phyloP scores from a whole-genome alignment of 108 stramenopile species.

The Parietichytrium sp. region DNA sequence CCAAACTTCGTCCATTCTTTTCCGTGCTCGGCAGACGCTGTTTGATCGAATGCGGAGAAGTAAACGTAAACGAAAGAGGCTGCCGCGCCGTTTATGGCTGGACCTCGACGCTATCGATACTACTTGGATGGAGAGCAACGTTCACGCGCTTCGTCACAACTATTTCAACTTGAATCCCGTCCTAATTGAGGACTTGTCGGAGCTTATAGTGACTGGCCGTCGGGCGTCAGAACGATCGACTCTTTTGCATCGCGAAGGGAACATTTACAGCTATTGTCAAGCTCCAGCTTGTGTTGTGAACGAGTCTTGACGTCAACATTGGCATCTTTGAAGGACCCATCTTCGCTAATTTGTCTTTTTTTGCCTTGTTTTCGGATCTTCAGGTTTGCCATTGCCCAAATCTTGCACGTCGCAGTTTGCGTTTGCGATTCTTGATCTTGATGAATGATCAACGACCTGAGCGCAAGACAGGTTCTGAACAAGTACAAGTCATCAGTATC shows the following conservation, averaged over 20 bases:
- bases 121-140: conserved; percentile 58
- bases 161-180: conserved; percentile 57
- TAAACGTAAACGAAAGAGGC: neutral
- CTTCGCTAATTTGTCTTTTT: too few relatives aligned
- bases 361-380: too few relatives aligned
- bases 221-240: conserved; percentile 44
- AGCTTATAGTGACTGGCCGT: conserved; percentile 55
- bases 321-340: too few relatives aligned
- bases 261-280: conserved; percentile 33
- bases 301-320: neutral
- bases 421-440: too few relatives aligned
- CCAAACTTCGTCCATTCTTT: neutral
- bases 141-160: conserved; percentile 49
- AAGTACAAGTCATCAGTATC: too few relatives aligned
- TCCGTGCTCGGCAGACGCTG: neutral
- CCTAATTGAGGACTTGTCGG: conserved; percentile 51
- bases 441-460: too few relatives aligned
- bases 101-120: conserved; percentile 63
- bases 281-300: conserved; percentile 36
- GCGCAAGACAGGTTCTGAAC: too few relatives aligned
- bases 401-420: too few relatives aligned
- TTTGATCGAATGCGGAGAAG: neutral
- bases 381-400: too few relatives aligned
- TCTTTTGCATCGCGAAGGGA: conserved; percentile 26
- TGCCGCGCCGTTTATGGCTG: conserved; percentile 35